Conservation (phyloP, 2,329 filamentous ascomycete genomes). For the Aspergillus tanneri region DNA sequence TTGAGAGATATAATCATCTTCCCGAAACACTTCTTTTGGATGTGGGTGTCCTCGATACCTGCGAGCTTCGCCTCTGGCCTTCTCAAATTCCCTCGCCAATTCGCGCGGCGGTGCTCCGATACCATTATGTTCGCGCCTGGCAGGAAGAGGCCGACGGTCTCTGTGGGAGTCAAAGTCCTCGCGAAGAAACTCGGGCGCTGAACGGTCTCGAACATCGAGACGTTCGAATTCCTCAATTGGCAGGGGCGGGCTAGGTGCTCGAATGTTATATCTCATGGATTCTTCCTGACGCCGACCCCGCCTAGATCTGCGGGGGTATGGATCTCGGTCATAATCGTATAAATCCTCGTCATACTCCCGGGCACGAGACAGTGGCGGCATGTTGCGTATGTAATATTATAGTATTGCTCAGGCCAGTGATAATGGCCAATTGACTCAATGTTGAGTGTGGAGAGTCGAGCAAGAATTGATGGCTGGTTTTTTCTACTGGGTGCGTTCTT, state of each 20-base stretch:
- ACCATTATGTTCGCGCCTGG: conserved; percentile 31
- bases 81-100: conserved; percentile 2
- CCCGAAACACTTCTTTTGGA: conserved; percentile 6
- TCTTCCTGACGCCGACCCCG: conserved; percentile 30
- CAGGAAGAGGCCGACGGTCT: conserved; percentile 16
- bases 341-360: conserved; percentile 31
- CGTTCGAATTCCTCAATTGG: conserved; percentile 45
- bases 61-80: neutral
- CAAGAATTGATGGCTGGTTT: neutral
- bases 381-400: conserved; percentile 11
- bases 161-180: conserved; percentile 28
- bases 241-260: conserved; percentile 36
- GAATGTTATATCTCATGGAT: conserved; percentile 28
- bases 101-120: conserved; percentile 14
- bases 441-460: neutral
- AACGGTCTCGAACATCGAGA: conserved; percentile 12
- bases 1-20: conserved; percentile 10
- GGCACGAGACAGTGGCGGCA: conserved; percentile 33
- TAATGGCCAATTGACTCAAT: neutral
- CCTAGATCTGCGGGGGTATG: conserved; percentile 25
- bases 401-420: neutral
- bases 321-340: conserved; percentile 30
- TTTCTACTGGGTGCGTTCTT: conserved; percentile 1
- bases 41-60: conserved; percentile 1
- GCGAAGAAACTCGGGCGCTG: conserved; percentile 33